Conservation (phyloP, 2,329 filamentous ascomycete species). For the Aureobasidium pullulans region DNA sequence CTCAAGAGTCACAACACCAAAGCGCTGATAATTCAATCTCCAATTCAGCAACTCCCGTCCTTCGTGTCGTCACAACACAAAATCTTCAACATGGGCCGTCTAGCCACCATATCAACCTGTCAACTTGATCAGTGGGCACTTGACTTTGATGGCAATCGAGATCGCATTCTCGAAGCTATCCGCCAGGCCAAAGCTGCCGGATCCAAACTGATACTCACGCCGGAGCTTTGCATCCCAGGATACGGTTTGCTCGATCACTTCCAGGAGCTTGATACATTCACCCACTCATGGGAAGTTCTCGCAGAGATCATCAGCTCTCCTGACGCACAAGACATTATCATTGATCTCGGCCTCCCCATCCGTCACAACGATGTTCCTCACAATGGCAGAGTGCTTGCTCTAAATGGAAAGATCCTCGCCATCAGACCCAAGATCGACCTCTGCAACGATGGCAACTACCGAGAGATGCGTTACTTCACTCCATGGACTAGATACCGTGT, state of each 20-base stretch:
- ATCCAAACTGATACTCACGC: conserved; percentile 49
- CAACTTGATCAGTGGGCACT: conserved; percentile 43
- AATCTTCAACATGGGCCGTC: conserved; percentile 26
- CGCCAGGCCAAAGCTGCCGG: conserved; percentile 51
- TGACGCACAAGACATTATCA: conserved; percentile 56
- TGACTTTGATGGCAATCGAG: conserved; percentile 57
- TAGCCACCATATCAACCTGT: conserved; percentile 39
- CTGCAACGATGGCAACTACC: conserved; percentile 59
- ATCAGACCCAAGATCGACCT: conserved; percentile 67
- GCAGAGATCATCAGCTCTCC: conserved; percentile 53
- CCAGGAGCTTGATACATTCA: conserved; percentile 34
- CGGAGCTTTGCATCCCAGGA: conserved; percentile 48
- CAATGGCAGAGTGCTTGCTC: conserved; percentile 58
- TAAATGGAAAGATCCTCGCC: conserved; percentile 60
- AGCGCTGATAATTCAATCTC: neutral
- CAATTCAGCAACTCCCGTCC: neutral
- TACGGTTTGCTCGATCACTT: conserved; percentile 64
- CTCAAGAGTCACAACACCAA: neutral
- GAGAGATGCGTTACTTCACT: conserved; percentile 49
- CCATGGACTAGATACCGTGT: conserved; percentile 54
- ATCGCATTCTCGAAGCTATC: conserved; percentile 58
- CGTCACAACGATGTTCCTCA: conserved; percentile 55
- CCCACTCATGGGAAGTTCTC: conserved; percentile 53
- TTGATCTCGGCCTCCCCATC: conserved; percentile 48
- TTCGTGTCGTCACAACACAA: neutral